Percentiles rank a stretch among this genome's conserved stretches.
Conservation (phyloP, 2,329 filamentous ascomycete species). For the Stagonosporopsis chrysanthemi region DNA sequence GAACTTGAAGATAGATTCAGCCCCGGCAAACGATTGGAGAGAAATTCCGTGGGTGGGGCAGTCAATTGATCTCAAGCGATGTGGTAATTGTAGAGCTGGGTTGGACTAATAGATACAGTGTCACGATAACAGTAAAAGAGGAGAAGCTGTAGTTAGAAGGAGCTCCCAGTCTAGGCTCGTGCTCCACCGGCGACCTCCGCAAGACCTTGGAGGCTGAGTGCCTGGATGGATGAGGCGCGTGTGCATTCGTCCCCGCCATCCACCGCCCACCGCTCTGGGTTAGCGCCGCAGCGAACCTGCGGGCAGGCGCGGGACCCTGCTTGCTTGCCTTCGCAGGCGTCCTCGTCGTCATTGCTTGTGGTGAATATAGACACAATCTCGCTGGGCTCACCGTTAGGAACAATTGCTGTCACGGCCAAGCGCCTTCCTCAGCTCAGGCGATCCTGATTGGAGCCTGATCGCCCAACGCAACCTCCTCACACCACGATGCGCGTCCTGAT, state of each 20-base stretch:
- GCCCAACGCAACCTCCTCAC: constrained; percentile 9
- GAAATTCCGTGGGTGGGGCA: constrained; percentile 21
- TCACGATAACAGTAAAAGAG: constrained; percentile 31
- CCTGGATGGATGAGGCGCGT: constrained; percentile 22
- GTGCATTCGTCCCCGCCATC: constrained; percentile 19
- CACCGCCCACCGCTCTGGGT: constrained; percentile 29
- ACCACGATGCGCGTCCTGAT: constrained; percentile 38
- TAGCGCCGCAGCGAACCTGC: constrained; percentile 25
- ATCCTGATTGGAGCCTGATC: constrained; percentile 1
- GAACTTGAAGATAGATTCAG: constrained; percentile 17
- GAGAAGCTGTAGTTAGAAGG: constrained; percentile 25
- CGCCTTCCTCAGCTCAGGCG: background rate
- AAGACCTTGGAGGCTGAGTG: constrained; percentile 21
- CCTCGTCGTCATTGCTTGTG: constrained; percentile 31
- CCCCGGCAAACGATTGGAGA: constrained; percentile 19
- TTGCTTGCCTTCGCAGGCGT: constrained; percentile 21
- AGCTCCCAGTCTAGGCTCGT: constrained; percentile 40
- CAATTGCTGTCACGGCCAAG: background rate
- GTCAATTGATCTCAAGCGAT: constrained; percentile 21
- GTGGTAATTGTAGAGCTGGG: constrained; percentile 19
- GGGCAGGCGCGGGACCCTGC: constrained; percentile 23
- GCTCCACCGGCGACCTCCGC: constrained; percentile 45
- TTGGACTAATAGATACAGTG: constrained; percentile 23
- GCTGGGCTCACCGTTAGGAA: constrained; percentile 19
- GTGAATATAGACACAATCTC: background rate